Evolutionary conservation across 2,329 filamentous ascomycete species (phyloP), one percentile per base, ranked within the genome.

Genomic region (Penicillium corylophilum): DNA sequence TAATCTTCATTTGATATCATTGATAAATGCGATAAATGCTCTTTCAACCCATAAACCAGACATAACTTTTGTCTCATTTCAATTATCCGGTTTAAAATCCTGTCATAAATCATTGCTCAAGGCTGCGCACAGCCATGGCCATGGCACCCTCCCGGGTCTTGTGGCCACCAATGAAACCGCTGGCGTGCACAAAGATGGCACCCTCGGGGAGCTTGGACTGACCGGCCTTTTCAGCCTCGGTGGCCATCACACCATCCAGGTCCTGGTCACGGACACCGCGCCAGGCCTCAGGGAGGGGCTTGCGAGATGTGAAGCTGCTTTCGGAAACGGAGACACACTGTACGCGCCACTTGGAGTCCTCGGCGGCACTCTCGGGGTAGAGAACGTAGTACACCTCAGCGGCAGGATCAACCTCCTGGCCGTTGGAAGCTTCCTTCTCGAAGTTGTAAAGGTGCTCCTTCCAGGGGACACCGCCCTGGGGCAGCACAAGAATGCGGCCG

Each of bases 131-230:
- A 46, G 92, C 91, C 90, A 97, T 95, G 51, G 85, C 84, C 70
- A 90, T 82, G 23, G 85, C 92, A 26, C 94, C 94, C 55, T 95
- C 90, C 65, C 89, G 94, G 0, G 88, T 95, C 79, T 89, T 87
- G 74, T 96, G 95, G 2, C 94, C 94, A 16, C 94, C 94, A 67
- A 97, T 97, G 75, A 99, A 99, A 24, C 94, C 94, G 47, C 88
- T 87, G 3, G 92, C 92, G 70, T 99, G 94, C 26, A 96, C 88
- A 70, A 99, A 99, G 24, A 99, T 86, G 56, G 89, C 86, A 6
- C 92, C 76, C 39, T 70, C 70, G 6, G 71, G 68, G 12, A 74
- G 68, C 51, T 72, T 70, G 31, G 65, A 59, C 44, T 69, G 67
- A n/a, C 70, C 71, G 23, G 64, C 56, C 49, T 69, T 64, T 50